Evolutionary conservation across 2,329 filamentous ascomycete species (phyloP), one percentile per base, ranked within the genome.

Genomic region (Thelonectria discophora): DNA sequence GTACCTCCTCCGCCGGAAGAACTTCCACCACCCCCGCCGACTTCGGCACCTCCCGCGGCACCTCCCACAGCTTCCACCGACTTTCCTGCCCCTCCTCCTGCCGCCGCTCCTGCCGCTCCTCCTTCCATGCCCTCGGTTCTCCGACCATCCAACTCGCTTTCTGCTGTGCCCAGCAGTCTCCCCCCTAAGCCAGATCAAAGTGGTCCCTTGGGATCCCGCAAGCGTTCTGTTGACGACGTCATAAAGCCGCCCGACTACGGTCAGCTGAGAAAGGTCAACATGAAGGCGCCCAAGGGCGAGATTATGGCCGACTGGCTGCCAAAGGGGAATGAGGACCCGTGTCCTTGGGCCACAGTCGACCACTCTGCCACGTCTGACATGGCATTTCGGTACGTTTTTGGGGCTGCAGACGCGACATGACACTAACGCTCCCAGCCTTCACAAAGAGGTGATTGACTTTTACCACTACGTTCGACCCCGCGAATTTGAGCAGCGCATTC

Each of bases 401-500:
- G 3, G 21, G 32, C 27, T 21, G 3, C 37, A 1, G 7, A 49
- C 17, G 20, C 8, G 37, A 30, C 21, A 8, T 5, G 5, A 13
- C 2, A 12, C 34, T 43, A 20, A 54, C 6, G 1, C 3, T 39
- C 3, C 21, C 34, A 93, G 92, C 76, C 80, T 99, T 24, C 93
- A 98, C 76, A 92, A 93, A 72, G 95, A 99, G 76, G 89, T 98
- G 45, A 80, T 91, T 30, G 92, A 96, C 70, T 98, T 97, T 74
- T 96, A 94, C 74, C 83, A 94, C 37, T 96, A 90, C 74, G 90
- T 97, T 32, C 88, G 85, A 64, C 95, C 95, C 3, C 85, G 86
- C 47, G 77, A 85, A 3, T 95, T 91, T 69, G 95, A 99, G 76
- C 84, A 93, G 63, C 80, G 83, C 3, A 87, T 97, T 56, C 91